These are phyloP conservation scores for Picea sitchensis DNA, from an alignment of 75 land plant genomes.

Conservation along the genomic window DNA sequence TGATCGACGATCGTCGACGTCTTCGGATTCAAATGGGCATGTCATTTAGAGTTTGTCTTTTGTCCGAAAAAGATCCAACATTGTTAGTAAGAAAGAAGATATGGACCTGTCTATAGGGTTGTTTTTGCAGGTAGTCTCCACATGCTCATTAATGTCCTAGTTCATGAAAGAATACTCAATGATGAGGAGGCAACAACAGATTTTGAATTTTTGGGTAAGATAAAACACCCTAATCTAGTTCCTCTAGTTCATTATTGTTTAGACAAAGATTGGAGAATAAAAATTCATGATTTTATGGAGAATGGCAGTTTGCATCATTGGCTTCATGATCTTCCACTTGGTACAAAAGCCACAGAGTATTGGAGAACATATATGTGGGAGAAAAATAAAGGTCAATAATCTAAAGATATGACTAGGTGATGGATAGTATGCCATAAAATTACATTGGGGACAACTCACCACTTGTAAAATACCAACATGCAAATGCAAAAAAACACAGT, in stretches of 20 bases:
- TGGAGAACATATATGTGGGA: conserved; percentile 76
- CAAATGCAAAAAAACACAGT: no score
- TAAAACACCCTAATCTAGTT: conserved; percentile 84
- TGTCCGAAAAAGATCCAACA: no score
- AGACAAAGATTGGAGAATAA: conserved; percentile 67
- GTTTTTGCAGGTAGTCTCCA: conserved; percentile 24
- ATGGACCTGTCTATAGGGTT: no score
- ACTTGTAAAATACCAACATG: no score
- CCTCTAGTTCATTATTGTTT: conserved; percentile 79
- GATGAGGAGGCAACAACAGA: conserved; percentile 63
- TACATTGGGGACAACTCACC: no score
- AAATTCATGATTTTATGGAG: conserved; percentile 78
- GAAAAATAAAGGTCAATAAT: conserved; percentile 20
- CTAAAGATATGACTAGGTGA: not conserved
- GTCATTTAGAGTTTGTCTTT: no score
- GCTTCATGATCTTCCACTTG: conserved; percentile 72
- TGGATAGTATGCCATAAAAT: no score
- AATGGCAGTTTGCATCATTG: conserved; percentile 68
- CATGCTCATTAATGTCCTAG: conserved; percentile 66
- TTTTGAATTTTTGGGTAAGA: conserved; percentile 57
- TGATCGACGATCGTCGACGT: no score
- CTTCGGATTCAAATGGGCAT: no score
- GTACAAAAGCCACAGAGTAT: conserved; percentile 43
- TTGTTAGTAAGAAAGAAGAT: no score
- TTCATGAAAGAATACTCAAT: conserved; percentile 48